A percentile compares a stretch with the other conserved stretches of the same genome.
Conservation (phyloP, 805 yeast species). For the Starmera caribaea region DNA sequence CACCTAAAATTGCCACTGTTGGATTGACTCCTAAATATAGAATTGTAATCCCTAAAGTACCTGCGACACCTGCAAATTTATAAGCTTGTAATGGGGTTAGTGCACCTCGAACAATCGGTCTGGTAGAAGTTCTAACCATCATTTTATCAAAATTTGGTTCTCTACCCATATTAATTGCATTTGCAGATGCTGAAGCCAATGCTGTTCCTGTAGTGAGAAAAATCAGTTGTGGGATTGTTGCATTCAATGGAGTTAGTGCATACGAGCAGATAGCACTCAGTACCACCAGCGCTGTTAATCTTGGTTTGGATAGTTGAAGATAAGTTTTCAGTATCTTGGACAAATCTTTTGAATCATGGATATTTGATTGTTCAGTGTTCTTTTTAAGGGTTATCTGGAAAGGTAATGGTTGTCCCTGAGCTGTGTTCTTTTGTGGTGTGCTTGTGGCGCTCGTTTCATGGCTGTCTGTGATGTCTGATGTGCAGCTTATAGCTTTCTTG, state of each 20-base stretch:
- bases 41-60: slow-evolving; percentile 58
- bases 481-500: slow-evolving; percentile 24
- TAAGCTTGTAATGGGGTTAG: slow-evolving; percentile 72
- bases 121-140: slow-evolving; percentile 79
- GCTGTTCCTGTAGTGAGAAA: slow-evolving; percentile 80
- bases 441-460: slow-evolving; percentile 4
- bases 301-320: slow-evolving; percentile 81
- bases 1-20: slow-evolving; percentile 75
- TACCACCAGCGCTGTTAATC: slow-evolving; percentile 79
- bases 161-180: slow-evolving; percentile 94
- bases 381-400: slow-evolving; percentile 43
- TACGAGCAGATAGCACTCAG: slow-evolving; percentile 89
- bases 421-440: slow-evolving; percentile 5
- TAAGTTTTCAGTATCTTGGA: slow-evolving; percentile 47
- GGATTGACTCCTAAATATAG: slow-evolving; percentile 79
- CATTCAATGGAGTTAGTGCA: slow-evolving; percentile 81
- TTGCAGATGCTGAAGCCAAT: slow-evolving; percentile 86
- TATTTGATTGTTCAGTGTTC: slow-evolving; percentile 6
- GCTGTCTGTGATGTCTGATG: slow-evolving; percentile 16
- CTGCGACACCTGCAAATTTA: slow-evolving; percentile 67
- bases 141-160: slow-evolving; percentile 83
- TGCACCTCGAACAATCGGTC: slow-evolving; percentile 86
- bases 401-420: slow-evolving; percentile 30
- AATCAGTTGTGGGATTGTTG: slow-evolving; percentile 59
- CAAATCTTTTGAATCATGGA: slow-evolving; percentile 17